A percentile compares a stretch with the other conserved stretches of the same genome.
phyloP scores from a whole-genome alignment of 371 early-diverging fungal genomes.

The Mortierella sp. region DNA sequence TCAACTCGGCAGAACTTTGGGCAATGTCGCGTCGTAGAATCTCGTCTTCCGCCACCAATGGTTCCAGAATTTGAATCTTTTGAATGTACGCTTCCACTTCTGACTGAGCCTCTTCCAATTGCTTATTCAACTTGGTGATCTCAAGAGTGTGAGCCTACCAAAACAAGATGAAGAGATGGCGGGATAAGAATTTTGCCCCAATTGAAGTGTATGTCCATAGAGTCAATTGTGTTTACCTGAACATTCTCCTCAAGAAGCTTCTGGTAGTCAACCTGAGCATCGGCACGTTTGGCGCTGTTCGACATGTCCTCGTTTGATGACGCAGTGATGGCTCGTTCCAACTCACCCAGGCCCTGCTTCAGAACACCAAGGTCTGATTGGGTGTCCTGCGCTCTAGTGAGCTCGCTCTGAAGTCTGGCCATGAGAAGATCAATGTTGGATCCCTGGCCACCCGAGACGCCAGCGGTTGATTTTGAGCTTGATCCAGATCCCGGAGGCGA shows the following conservation, averaged over 20 bases:
- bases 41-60: slow-evolving; percentile 39
- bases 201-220: too few relatives aligned
- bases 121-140: slow-evolving; percentile 21
- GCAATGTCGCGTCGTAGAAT: slow-evolving; percentile 29
- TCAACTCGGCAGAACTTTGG: slow-evolving; percentile 28
- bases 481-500: slow-evolving; percentile 23
- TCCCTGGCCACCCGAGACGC: slow-evolving; percentile 27
- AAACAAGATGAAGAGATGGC: not conserved
- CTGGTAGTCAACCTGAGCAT: slow-evolving; percentile 6
- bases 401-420: slow-evolving; percentile 43
- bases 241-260: slow-evolving; percentile 18
- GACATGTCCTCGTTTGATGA: slow-evolving; percentile 11
- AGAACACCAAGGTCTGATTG: slow-evolving; percentile 34
- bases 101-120: slow-evolving; percentile 29
- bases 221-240: slow-evolving; percentile 6
- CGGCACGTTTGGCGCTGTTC: slow-evolving; percentile 2
- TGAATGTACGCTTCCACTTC: slow-evolving; percentile 38
- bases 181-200: too few relatives aligned
- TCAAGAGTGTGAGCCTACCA: slow-evolving; percentile 22
- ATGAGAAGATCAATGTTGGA: slow-evolving; percentile 50
- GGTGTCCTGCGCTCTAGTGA: slow-evolving; percentile 50
- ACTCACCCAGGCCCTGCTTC: slow-evolving; percentile 47
- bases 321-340: slow-evolving; percentile 26
- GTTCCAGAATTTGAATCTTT: slow-evolving; percentile 37
- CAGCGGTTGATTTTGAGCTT: not conserved